These are phyloP conservation scores for Verticillium dahliae DNA, from an alignment of 2,329 filamentous ascomycete species.

Conservation along the genomic window DNA sequence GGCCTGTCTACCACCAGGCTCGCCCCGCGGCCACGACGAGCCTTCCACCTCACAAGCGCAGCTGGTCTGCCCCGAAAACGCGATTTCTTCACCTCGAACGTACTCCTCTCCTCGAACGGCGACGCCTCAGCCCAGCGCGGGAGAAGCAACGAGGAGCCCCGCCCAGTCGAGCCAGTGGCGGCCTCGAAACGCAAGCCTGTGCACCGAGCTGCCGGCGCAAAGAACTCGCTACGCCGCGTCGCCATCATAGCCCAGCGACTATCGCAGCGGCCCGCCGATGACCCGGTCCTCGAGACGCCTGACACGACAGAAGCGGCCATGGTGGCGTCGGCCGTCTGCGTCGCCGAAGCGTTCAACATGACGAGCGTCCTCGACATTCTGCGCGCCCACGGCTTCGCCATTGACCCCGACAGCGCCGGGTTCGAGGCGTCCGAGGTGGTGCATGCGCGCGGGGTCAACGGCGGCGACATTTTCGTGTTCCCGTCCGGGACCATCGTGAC, in stretches of 20 bases:
- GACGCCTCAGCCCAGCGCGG: conserved; percentile 15
- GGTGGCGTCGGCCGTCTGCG: conserved; percentile 52
- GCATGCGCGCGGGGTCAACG: conserved; percentile 53
- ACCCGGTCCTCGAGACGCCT: conserved; percentile 28
- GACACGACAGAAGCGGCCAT: conserved; percentile 22
- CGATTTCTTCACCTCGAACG: conserved; percentile 61
- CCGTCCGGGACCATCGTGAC: conserved; percentile 89
- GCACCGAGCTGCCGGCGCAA: conserved; percentile 39
- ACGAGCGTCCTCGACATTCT: conserved; percentile 50
- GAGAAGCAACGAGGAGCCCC: conserved; percentile 2
- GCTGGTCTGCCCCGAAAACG: conserved; percentile 45
- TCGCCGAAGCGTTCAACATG: conserved; percentile 61
- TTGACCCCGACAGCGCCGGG: conserved; percentile 55
- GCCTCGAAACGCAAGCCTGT: conserved; percentile 36
- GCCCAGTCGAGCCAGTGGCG: neutral
- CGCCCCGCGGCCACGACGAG: conserved; percentile 16
- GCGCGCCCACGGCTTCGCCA: conserved; percentile 50
- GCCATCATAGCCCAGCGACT: conserved; percentile 74
- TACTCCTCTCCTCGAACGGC: conserved; percentile 39
- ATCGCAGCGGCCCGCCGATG: conserved; percentile 27
- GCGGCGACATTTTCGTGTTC: conserved; percentile 91
- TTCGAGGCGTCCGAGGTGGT: conserved; percentile 58
- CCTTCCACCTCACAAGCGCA: conserved; percentile 40
- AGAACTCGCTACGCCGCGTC: conserved; percentile 75
- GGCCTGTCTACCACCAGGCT: conserved; percentile 5